Conservation (phyloP, 179 eudicot genomes). For the Pouteria campechiana region DNA sequence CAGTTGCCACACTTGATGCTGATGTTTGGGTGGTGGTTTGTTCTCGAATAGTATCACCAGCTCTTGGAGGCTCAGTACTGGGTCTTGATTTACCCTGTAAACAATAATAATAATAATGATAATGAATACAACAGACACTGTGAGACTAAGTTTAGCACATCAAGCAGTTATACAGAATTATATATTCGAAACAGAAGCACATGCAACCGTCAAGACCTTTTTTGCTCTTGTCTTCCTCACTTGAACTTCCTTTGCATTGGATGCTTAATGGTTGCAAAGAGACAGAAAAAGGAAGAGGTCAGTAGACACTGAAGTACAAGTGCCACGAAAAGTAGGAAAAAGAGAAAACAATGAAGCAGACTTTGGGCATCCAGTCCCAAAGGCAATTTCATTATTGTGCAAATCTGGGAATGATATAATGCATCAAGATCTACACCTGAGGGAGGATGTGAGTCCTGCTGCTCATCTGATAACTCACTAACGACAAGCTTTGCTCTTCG, state of each 20-base stretch:
- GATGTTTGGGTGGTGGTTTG: slow-evolving; percentile 26
- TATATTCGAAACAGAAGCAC: too few species aligned
- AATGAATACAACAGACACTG: too few species aligned
- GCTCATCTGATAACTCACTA: slow-evolving; percentile 76
- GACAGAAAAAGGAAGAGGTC: slow-evolving; percentile 5
- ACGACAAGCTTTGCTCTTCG: slow-evolving; percentile 93
- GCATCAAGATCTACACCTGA: slow-evolving; percentile 37
- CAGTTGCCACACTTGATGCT: slow-evolving; percentile 24
- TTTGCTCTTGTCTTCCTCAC: slow-evolving; percentile 48
- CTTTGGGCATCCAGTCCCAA: neutral
- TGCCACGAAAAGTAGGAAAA: neutral
- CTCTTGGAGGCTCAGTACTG: slow-evolving; percentile 19
- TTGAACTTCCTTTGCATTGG: slow-evolving; percentile 65
- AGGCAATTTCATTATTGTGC: neutral
- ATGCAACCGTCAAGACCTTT: slow-evolving; percentile 35
- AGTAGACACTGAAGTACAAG: neutral
- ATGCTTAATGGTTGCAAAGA: slow-evolving; percentile 26
- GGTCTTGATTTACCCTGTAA: too few species aligned
- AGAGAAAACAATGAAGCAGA: neutral
- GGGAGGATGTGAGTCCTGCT: slow-evolving; percentile 23
- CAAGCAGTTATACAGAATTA: too few species aligned
- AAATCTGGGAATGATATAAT: neutral
- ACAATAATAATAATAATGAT: too few species aligned
- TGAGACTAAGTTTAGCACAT: too few species aligned
- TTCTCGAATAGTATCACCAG: slow-evolving; percentile 19